Evolutionary conservation across 2,329 filamentous ascomycete species (phyloP), one percentile per base, ranked within the genome.

Genomic region (Pyrenophora seminiperda): DNA sequence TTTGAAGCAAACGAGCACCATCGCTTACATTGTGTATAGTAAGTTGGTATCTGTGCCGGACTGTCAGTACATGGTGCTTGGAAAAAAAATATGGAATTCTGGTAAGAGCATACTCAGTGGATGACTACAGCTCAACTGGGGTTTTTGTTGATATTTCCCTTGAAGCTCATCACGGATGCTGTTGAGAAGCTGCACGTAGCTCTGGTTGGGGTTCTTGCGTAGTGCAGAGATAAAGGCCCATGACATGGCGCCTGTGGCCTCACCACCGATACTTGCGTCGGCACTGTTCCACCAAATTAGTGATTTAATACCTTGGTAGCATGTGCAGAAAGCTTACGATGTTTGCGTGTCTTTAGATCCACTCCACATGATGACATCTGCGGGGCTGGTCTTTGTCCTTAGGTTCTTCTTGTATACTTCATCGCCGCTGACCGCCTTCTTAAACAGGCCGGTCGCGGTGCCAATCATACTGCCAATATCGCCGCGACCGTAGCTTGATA

Each of bases 351-450:
- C 94, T 76, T 96, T 97, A 77, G 90, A 95, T 49, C 94, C 94
- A 54, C 90, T 96, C 89, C 92, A 96, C 90, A 97, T 96, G 71
- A 99, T 85, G 24, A 99, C 94, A 74, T 99, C 94, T 32, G 94
- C 94, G 1, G 92, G 88, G 46, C 89, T 94, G 13, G 94, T 97
- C 78, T 95, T 95, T 33, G 93, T 97, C 60, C 88, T 83, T 70
- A 90, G 81, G 56, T 92, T 90, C 71, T 85, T 86, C 75, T 95
- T 83, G 73, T 91, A 87, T 14, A 87, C 87, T 29, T 88, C 84
- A 61, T 94, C 86, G 60, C 92, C 92, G 53, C 78, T 83, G 17
- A 90, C 88, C 14, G 91, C 91, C 70, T 91, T 89, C 80, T 97
- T 97, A 75, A 95, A 85, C 67, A 97, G 83, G 37, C 85, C 85